A percentile compares a stretch with the other conserved stretches of the same genome.
phyloP scores from a whole-genome alignment of 2,329 filamentous ascomycete species.

The Pyrenochaeta sp. region DNA sequence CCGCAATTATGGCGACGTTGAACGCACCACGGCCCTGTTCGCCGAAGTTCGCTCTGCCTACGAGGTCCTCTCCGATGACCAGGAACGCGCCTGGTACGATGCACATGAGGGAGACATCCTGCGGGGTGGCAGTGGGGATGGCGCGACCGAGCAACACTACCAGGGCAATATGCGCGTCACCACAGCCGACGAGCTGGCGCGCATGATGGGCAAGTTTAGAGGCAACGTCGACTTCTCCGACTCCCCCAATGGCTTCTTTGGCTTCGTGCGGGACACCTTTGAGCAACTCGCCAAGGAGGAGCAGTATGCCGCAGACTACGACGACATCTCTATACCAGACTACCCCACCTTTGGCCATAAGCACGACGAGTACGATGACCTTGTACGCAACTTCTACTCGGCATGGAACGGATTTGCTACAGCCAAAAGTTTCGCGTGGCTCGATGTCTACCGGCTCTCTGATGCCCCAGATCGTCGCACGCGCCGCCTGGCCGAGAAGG shows the following conservation, averaged over 20 bases:
- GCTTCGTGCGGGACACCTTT: constrained; percentile 79
- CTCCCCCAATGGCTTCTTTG: constrained; percentile 83
- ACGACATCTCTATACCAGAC: constrained; percentile 65
- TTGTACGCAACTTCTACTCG: constrained; percentile 82
- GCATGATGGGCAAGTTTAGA: constrained; percentile 82
- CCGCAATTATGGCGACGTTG: constrained; percentile 86
- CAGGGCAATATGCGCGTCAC: constrained; percentile 78
- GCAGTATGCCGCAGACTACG: constrained; percentile 74
- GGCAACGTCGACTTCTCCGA: constrained; percentile 81
- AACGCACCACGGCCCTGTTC: constrained; percentile 83
- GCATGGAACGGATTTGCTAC: constrained; percentile 85
- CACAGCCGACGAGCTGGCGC: constrained; percentile 79
- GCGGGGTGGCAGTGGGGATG: constrained; percentile 66
- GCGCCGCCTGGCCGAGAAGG: constrained; percentile 90
- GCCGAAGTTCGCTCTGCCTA: constrained; percentile 94
- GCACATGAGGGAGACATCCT: constrained; percentile 89
- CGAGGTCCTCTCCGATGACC: constrained; percentile 92
- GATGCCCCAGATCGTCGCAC: constrained; percentile 88
- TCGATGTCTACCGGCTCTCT: constrained; percentile 80
- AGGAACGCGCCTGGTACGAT: constrained; percentile 98
- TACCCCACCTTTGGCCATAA: constrained; percentile 87
- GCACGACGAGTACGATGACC: constrained; percentile 76
- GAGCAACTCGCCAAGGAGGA: constrained; percentile 84
- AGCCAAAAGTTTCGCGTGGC: constrained; percentile 87
- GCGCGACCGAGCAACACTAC: constrained; percentile 60